Conservation (phyloP, 2,329 filamentous ascomycete genomes). For the Mollisia scopiformis region DNA sequence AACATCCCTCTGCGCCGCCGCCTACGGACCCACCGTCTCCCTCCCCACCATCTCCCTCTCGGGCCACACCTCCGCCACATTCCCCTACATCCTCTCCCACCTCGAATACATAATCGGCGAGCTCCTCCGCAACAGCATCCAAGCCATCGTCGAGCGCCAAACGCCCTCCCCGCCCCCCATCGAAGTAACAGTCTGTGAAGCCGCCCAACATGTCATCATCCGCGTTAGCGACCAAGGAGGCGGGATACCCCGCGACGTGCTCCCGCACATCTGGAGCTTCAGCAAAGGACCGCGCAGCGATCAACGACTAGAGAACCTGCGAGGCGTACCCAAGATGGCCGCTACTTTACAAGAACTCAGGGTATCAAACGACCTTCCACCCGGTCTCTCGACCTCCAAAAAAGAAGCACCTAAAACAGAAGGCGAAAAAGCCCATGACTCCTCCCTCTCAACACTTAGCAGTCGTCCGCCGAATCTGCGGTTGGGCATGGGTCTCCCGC, state of each 20-base stretch:
- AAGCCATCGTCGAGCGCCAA: conserved; percentile 83
- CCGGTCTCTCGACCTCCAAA: not conserved
- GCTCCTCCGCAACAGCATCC: conserved; percentile 90
- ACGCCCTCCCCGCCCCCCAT: conserved; percentile 77
- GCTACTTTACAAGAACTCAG: conserved; percentile 90
- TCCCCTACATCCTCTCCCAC: conserved; percentile 95
- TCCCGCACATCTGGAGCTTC: conserved; percentile 96
- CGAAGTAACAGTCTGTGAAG: conserved; percentile 92
- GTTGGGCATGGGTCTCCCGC: conserved; percentile 89
- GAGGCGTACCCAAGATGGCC: conserved; percentile 85
- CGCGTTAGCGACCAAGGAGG: conserved; percentile 94
- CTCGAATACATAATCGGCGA: conserved; percentile 98
- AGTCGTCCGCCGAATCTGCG: conserved; percentile 83
- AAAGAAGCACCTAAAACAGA: not conserved
- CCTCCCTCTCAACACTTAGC: conserved; percentile 77
- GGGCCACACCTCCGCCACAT: conserved; percentile 86
- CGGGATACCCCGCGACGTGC: conserved; percentile 80
- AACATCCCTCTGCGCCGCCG: conserved; percentile 71
- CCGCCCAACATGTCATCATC: conserved; percentile 92
- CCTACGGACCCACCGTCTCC: conserved; percentile 70
- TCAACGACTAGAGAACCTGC: conserved; percentile 80
- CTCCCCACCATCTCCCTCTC: conserved; percentile 83
- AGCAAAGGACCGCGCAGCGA: conserved; percentile 85
- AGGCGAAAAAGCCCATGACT: conserved; percentile 25
- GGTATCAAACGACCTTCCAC: conserved; percentile 33